Conservation (phyloP, 805 yeast species). For the Cephaloascus fragrans region DNA sequence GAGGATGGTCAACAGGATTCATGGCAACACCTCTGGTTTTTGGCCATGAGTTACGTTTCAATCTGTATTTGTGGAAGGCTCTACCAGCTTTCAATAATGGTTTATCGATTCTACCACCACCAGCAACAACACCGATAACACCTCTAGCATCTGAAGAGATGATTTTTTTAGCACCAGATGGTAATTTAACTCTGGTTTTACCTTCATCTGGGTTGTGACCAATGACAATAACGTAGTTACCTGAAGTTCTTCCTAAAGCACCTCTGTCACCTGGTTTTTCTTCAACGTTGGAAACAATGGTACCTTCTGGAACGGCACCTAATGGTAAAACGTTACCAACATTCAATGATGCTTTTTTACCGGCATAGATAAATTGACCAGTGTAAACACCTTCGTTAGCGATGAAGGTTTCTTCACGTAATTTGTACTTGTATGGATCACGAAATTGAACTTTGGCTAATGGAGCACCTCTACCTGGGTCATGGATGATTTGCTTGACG, state of each 20-base stretch:
- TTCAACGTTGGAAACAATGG: conserved; percentile 96
- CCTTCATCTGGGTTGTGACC: conserved; percentile 99
- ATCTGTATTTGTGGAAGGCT: conserved; percentile 99
- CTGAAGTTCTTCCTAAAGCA: conserved; percentile 99
- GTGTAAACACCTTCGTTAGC: conserved; percentile 99
- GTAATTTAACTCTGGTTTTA: conserved; percentile 98
- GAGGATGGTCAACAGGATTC: conserved; percentile 99
- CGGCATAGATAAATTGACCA: conserved; percentile 98
- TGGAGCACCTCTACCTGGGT: conserved; percentile 99
- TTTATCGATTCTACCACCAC: conserved; percentile 99
- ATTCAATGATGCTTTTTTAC: conserved; percentile 95
- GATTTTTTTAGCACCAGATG: conserved; percentile 98
- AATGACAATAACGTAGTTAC: conserved; percentile 97
- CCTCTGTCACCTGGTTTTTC: conserved; percentile 99
- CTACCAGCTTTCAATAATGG: conserved; percentile 99
- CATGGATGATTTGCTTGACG: conserved; percentile 97
- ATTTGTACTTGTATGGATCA: conserved; percentile 98
- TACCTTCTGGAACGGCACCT: conserved; percentile 98
- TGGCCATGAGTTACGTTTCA: conserved; percentile 99
- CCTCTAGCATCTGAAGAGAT: conserved; percentile 96
- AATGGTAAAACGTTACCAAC: conserved; percentile 97
- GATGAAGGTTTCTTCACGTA: conserved; percentile 96
- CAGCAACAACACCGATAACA: conserved; percentile 99
- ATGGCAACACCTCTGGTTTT: conserved; percentile 99
- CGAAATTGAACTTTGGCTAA: conserved; percentile 98